Evolutionary conservation across 129 eudicot genomes (phyloP).

Genomic region (Solidago caesia): DNA sequence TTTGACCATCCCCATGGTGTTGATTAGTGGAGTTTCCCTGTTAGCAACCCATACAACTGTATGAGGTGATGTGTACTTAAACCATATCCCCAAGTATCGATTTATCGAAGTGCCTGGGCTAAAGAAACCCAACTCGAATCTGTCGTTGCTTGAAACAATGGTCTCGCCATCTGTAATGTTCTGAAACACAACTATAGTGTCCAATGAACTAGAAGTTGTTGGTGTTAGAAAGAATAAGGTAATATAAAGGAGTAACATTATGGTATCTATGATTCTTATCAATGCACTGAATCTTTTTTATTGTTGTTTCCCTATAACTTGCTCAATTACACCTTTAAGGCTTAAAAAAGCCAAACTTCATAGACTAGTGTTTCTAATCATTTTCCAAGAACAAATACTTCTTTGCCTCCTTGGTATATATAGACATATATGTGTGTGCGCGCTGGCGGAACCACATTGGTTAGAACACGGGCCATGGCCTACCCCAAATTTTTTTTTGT

Average conservation of each 20-base stretch:
- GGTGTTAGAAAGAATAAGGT: not conserved
- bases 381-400: no score
- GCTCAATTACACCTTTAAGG: no score
- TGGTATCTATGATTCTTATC: not conserved
- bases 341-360: no score
- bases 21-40: constrained; percentile 13
- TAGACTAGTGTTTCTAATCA: no score
- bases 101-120: constrained; percentile 18
- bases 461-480: no score
- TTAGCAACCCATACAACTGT: constrained; percentile 27
- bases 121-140: constrained; percentile 28
- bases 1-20: not conserved
- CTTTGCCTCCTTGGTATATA: no score
- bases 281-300: not conserved
- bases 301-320: no score
- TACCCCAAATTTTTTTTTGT: no score
- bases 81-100: constrained; percentile 26
- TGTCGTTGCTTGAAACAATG: not conserved
- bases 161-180: constrained; percentile 19
- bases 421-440: no score
- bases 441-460: no score
- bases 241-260: constrained; percentile 1
- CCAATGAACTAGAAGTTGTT: not conserved
- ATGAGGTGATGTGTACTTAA: constrained; percentile 14
- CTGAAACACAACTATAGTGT: constrained; percentile 7